A percentile compares a stretch with the other conserved stretches of the same genome.
phyloP scores from a whole-genome alignment of 257 asterid genomes.

The Nicotiana tabacum region DNA sequence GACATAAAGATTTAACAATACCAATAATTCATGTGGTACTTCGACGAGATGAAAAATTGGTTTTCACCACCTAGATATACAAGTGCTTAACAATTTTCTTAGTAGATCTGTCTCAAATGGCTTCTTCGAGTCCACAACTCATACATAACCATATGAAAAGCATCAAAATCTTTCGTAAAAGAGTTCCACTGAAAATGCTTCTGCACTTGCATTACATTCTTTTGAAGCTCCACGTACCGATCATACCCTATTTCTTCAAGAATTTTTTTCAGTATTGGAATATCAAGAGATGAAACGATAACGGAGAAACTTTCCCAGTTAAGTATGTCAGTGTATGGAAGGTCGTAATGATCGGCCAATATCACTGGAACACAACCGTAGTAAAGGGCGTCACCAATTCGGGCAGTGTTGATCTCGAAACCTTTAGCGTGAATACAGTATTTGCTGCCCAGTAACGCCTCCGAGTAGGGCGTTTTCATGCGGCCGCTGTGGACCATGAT shows the following conservation, averaged over 20 bases:
- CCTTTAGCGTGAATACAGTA: conserved; percentile 94
- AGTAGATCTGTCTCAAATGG: conserved; percentile 19
- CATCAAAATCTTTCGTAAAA: conserved; percentile 52
- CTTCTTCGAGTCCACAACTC: conserved; percentile 87
- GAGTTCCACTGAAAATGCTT: conserved; percentile 71
- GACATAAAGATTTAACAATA: neutral
- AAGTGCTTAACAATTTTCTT: neutral
- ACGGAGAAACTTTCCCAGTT: conserved; percentile 69
- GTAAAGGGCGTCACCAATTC: conserved; percentile 72
- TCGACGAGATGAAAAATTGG: neutral
- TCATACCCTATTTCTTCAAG: conserved; percentile 21
- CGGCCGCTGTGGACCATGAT: conserved; percentile 53
- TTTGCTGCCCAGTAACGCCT: conserved; percentile 67
- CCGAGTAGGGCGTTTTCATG: conserved; percentile 72
- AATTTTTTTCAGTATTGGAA: conserved; percentile 53
- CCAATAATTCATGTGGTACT: neutral
- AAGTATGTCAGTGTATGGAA: conserved; percentile 65
- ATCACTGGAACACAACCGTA: conserved; percentile 89
- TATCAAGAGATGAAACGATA: conserved; percentile 46
- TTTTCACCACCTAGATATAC: neutral
- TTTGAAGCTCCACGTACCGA: conserved; percentile 50
- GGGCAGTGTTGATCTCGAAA: conserved; percentile 85
- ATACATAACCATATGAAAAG: conserved; percentile 74
- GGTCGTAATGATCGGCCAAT: conserved; percentile 79
- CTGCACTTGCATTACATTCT: conserved; percentile 58